Evolutionary conservation across 352 stramenopile species (phyloP), one percentile per base, ranked within the genome.

Genomic region (Poterioochromonas sp.): DNA sequence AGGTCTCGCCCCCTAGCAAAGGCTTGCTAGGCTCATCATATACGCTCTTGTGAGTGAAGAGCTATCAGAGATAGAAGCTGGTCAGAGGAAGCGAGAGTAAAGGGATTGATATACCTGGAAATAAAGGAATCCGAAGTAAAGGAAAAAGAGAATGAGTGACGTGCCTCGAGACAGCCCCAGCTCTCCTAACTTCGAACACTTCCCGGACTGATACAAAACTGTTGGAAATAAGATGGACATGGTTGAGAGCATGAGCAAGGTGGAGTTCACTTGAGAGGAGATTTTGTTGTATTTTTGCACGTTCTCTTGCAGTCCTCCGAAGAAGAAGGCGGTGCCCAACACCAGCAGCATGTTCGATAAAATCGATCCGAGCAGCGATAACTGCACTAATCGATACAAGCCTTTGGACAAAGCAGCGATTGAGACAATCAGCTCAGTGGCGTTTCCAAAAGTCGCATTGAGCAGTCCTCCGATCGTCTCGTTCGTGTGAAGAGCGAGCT

Each of bases 401-500:
- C 87, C 89, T 22, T 88, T 83, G 26, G 82, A 82, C 26, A 94
- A 86, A 32, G 90, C 90, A 34, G 93, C 90, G 54, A 94, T 83
- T 34, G 89, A 88, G 15, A 94, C 89, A 51, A 94, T 90, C 22
- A 94, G 88, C 80, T 94, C 90, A 0, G 92, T 88, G 0, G 87
- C 86, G 81, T 94, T 94, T 81, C 90, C 90, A 73, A 94, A 92
- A 44, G 90, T 94, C 54, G 90, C 90, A 80, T 94, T 94, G 62
- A 94, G 87, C 32, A 94, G 85, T 0, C 47, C 69, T 1, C 47
- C 69, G 26, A 76, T 68, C 2, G 62, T 47, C 11, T 71, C 62
- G 32, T 71, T 71, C 1, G 69, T 76, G 35, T 76, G 54, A 39
- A 68, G 15, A 26, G 69, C 69, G 18, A 76, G 35, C 29, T 62